Evolutionary conservation across 83 land plant genomes (phyloP), one percentile per base, ranked within the genome.

Genomic region (Picea abies): DNA sequence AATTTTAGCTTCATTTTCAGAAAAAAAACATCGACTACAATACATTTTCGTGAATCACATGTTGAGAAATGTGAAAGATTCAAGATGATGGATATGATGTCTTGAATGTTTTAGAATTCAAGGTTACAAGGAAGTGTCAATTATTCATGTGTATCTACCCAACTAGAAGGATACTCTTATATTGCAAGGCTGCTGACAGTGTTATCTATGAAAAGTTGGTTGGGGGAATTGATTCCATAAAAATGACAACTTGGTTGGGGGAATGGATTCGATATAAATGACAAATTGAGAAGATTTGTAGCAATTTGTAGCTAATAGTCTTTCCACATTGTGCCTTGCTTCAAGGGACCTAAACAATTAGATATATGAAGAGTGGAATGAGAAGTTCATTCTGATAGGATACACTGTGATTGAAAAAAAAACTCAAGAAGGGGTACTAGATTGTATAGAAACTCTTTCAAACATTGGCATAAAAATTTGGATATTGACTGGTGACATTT

Each of bases 111-210:
- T 41, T 41, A 41, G 44, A 41, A 41, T 0, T 4, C 44, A 41
- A 41, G 0, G 0, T 0, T 41, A 41, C 93, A 58, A 92, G 99
- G 88, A 97, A 95, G 85, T 96, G 98, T 61, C 99, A 97, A 71
- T 97, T 96, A 89, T 98, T 97, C 73, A 87, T 97, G 19, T 97
- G 99, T 80, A 94, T 96, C 32, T 93, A 91, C 86, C 94, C 98
- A 7, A 90, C 86, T 85, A 96, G 96, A 11, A 88, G 98, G 72
- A 90, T 97, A 73, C 92, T 95, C 26, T 79, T 97, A 41, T 97
- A 97, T 79, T 95, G 99, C 82, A 97, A 95, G 99, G 99, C 98
- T 89, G 98, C 96, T 78, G 98, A 97, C 86, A 85, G 92, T 68
- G 99, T 97, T 3, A 92, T 97, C 6, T 97, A 88, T 88, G 99